These are phyloP conservation scores for Cyberlindnera samutprakarnensis DNA, from an alignment of 805 yeast genomes.

Conservation along the genomic window DNA sequence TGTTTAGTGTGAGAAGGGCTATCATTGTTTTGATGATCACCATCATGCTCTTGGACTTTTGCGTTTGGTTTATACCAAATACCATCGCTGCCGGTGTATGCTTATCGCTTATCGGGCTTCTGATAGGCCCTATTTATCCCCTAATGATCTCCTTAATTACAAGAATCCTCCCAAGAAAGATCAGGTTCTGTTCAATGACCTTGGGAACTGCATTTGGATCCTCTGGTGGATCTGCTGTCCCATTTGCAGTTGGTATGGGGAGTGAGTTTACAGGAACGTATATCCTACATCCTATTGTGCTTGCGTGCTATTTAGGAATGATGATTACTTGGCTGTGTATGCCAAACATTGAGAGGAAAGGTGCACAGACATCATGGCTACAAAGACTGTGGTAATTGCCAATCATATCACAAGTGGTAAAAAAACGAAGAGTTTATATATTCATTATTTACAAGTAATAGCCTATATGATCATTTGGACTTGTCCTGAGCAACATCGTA, in stretches of 20 bases:
- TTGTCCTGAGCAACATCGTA: slow-evolving; percentile 34
- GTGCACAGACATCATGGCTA: slow-evolving; percentile 14
- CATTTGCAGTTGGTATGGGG: slow-evolving; percentile 44
- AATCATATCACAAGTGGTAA: too few species aligned
- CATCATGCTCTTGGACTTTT: slow-evolving; percentile 31
- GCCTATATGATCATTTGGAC: not conserved
- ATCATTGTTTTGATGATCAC: slow-evolving; percentile 27
- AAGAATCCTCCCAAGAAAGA: slow-evolving; percentile 40
- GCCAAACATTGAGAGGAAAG: slow-evolving; percentile 35
- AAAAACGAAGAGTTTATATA: not conserved
- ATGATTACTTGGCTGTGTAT: slow-evolving; percentile 31
- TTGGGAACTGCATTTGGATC: slow-evolving; percentile 49
- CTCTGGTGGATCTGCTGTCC: slow-evolving; percentile 50
- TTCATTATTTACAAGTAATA: not conserved
- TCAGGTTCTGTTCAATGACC: slow-evolving; percentile 42
- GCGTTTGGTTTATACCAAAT: slow-evolving; percentile 43
- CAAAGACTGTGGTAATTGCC: slow-evolving; percentile 18
- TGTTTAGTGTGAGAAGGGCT: slow-evolving; percentile 38
- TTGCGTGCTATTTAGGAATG: slow-evolving; percentile 30
- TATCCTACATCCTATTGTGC: slow-evolving; percentile 41
- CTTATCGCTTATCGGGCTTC: slow-evolving; percentile 40
- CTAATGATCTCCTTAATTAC: slow-evolving; percentile 39
- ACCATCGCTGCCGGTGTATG: slow-evolving; percentile 39
- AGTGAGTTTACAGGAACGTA: slow-evolving; percentile 38
- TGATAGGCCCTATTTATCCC: slow-evolving; percentile 54